Evolutionary conservation across 169 alveolate species (phyloP).

Genomic region (Cardiosporidium cionae): DNA sequence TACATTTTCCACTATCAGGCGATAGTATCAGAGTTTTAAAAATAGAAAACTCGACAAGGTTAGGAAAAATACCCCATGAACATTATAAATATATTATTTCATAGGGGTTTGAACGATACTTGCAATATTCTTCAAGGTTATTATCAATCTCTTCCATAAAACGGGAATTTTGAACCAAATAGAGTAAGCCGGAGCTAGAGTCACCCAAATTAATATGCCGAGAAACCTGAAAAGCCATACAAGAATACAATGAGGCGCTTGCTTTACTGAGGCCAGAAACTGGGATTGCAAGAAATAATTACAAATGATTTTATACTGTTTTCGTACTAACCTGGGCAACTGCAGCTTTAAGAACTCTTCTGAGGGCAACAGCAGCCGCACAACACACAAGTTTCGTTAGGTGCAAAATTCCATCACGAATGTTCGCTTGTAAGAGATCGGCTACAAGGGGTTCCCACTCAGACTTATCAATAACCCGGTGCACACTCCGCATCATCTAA

Average conservation of each 20-base stretch:
- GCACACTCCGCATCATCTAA: slow-evolving; percentile 75
- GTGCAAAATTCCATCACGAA: slow-evolving; percentile 62
- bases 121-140: slow-evolving; percentile 16
- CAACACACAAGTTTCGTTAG: slow-evolving; percentile 61
- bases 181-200: slow-evolving; percentile 4
- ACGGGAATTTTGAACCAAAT: not conserved
- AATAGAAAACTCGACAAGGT: no score
- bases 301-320: not conserved
- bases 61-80: no score
- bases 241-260: no score
- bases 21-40: no score
- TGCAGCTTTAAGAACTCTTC: slow-evolving; percentile 66
- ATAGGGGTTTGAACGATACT: not conserved
- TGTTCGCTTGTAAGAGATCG: slow-evolving; percentile 68
- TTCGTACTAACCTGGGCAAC: slow-evolving; percentile 44
- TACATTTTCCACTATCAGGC: no score
- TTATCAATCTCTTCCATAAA: slow-evolving; percentile 21
- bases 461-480: slow-evolving; percentile 68
- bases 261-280: not conserved
- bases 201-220: slow-evolving; percentile 6
- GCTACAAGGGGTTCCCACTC: slow-evolving; percentile 80
- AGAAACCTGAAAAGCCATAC: no score
- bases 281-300: not conserved
- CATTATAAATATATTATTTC: no score
- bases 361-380: slow-evolving; percentile 67